phyloP scores from a whole-genome alignment of 768 basidiomycete genomes.

The Russula foetens region DNA sequence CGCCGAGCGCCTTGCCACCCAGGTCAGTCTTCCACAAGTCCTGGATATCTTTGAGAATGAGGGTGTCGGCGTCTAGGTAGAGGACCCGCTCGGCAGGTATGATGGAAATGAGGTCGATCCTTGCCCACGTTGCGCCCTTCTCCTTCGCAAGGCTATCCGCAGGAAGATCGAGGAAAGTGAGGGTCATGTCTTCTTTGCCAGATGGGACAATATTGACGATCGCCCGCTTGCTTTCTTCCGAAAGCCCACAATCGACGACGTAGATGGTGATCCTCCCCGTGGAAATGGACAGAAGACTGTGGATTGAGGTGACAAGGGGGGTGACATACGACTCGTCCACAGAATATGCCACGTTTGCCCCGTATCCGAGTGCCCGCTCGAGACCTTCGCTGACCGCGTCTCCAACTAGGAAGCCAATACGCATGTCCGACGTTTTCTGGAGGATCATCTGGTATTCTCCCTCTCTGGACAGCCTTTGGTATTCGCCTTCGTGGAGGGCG shows the following conservation, averaged over 20 bases:
- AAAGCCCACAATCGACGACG: slow-evolving; percentile 40
- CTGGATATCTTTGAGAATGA: slow-evolving; percentile 35
- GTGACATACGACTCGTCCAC: slow-evolving; percentile 39
- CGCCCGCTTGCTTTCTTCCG: slow-evolving; percentile 28
- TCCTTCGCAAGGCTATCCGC: slow-evolving; percentile 24
- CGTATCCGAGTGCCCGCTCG: slow-evolving; percentile 31
- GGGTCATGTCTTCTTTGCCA: slow-evolving; percentile 26
- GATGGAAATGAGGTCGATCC: slow-evolving; percentile 37
- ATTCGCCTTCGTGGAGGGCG: slow-evolving; percentile 41
- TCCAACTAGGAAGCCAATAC: slow-evolving; percentile 41
- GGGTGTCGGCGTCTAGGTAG: slow-evolving; percentile 46
- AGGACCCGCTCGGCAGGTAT: slow-evolving; percentile 43
- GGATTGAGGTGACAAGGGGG: slow-evolving; percentile 41
- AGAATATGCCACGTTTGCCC: slow-evolving; percentile 40
- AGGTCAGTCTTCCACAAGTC: slow-evolving; percentile 41
- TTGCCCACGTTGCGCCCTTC: slow-evolving; percentile 36
- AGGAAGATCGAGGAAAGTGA: slow-evolving; percentile 37
- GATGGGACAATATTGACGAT: slow-evolving; percentile 27
- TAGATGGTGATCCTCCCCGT: slow-evolving; percentile 39
- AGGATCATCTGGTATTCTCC: slow-evolving; percentile 46
- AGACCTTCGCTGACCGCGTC: slow-evolving; percentile 9
- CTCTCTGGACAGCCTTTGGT: slow-evolving; percentile 31
- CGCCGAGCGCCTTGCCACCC: slow-evolving; percentile 34
- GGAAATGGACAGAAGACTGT: slow-evolving; percentile 31
- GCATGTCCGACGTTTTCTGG: slow-evolving; percentile 41